Evolutionary conservation across 2,329 filamentous ascomycete species (phyloP).

Genomic region (Ophiostoma ulmi): DNA sequence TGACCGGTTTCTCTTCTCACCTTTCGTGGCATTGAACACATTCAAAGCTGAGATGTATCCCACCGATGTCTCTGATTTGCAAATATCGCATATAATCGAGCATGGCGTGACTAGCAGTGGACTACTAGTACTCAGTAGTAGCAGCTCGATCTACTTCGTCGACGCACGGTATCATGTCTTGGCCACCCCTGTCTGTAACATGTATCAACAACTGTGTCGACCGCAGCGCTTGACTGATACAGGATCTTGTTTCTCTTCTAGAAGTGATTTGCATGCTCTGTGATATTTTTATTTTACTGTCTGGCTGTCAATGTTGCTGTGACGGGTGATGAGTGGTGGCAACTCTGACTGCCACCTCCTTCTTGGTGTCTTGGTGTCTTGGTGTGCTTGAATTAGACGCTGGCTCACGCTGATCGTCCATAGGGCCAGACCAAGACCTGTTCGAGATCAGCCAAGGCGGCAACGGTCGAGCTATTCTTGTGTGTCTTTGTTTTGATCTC

Average conservation of each 20-base stretch:
- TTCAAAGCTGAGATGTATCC: too few relatives aligned
- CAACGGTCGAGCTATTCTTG: not conserved
- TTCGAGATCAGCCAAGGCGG: not conserved
- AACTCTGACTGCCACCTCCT: not conserved
- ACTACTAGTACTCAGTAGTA: not conserved
- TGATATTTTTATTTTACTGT: not conserved
- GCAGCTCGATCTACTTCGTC: not conserved
- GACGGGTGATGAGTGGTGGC: not conserved
- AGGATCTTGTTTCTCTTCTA: slow-evolving; percentile 3
- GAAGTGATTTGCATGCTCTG: not conserved
- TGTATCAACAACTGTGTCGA: not conserved
- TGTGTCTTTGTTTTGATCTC: too few relatives aligned
- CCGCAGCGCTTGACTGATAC: slow-evolving; percentile 4
- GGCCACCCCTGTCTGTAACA: not conserved
- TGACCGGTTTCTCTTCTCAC: too few relatives aligned
- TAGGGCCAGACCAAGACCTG: slow-evolving; percentile 3
- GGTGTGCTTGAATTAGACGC: not conserved
- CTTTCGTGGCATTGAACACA: too few relatives aligned
- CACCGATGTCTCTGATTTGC: too few relatives aligned
- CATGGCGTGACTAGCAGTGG: not conserved
- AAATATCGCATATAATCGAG: too few relatives aligned
- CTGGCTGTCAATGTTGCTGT: not conserved
- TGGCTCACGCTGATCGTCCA: not conserved
- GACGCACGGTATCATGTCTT: not conserved
- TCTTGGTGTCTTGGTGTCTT: not conserved